These are phyloP conservation scores for Kwoniella shivajii DNA, from an alignment of 1,284 basidiomycete genomes.

Conservation along the genomic window DNA sequence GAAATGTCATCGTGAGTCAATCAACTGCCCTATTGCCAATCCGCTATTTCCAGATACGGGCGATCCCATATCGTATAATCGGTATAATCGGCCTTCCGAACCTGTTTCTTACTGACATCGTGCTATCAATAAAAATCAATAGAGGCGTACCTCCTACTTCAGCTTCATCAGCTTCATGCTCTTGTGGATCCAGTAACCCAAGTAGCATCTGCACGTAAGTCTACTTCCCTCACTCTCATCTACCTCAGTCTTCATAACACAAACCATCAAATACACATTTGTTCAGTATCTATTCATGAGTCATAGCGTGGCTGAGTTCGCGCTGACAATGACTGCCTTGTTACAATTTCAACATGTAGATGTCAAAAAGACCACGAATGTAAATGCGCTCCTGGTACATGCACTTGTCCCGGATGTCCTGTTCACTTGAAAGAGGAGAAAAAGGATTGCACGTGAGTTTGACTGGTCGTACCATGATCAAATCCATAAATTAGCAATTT, in stretches of 20 bases:
- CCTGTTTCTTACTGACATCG: background rate
- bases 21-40: background rate
- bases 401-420: conserved; percentile 11
- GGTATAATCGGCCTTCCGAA: conserved; percentile 4
- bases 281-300: background rate
- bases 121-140: background rate
- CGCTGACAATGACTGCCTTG: background rate
- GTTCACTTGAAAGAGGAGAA: conserved; percentile 19
- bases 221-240: background rate
- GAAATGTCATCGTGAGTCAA: conserved; percentile 6
- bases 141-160: conserved; percentile 17
- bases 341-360: conserved; percentile 10
- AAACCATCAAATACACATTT: background rate
- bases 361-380: conserved; percentile 25
- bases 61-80: background rate
- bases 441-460: conserved; percentile 26
- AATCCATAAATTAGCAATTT: background rate
- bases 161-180: conserved; percentile 23
- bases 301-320: background rate
- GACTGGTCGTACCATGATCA: too few relatives aligned
- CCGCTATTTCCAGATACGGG: background rate
- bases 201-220: conserved; percentile 29
- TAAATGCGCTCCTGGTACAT: conserved; percentile 14
- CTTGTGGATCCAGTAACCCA: conserved; percentile 20
- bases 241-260: background rate